Evolutionary conservation across 2,329 filamentous ascomycete species (phyloP).

Genomic region (Phoma sp.): DNA sequence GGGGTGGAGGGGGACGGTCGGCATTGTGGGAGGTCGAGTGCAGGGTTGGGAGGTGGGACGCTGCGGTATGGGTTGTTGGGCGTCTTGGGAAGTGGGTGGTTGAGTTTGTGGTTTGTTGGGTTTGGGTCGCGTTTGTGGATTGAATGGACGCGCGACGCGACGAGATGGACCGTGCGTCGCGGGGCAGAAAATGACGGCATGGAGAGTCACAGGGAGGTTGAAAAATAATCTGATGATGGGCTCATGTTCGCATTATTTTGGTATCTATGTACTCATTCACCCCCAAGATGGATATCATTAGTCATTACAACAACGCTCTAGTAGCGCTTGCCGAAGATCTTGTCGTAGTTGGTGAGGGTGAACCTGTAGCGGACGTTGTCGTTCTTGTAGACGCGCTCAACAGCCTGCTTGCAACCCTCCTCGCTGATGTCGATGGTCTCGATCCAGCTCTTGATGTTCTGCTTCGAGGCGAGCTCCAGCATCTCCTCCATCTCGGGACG

Average conservation of each 20-base stretch:
- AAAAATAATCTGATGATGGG: background rate
- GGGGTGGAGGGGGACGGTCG: conserved; percentile 38
- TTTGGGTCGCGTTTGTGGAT: background rate
- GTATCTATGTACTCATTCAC: conserved; percentile 11
- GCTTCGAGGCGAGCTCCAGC: conserved; percentile 58
- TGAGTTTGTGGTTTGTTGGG: no score
- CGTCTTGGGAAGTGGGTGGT: no score
- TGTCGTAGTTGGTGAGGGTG: conserved; percentile 71
- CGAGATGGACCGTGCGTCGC: conserved; percentile 9
- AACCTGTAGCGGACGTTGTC: conserved; percentile 77
- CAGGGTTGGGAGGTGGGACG: background rate
- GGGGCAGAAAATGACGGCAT: conserved; percentile 17
- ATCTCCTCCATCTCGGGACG: conserved; percentile 59
- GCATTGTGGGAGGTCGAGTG: conserved; percentile 28
- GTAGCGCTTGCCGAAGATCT: conserved; percentile 64
- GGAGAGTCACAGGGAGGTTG: no score
- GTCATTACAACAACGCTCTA: conserved; percentile 22
- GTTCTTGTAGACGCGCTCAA: conserved; percentile 69
- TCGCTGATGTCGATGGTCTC: conserved; percentile 75
- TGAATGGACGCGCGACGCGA: conserved; percentile 9
- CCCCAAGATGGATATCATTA: conserved; percentile 5
- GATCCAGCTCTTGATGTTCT: conserved; percentile 62
- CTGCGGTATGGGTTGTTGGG: no score
- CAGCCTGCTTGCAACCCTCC: conserved; percentile 71
- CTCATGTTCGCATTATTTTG: conserved; percentile 18